phyloP scores from a whole-genome alignment of 371 early-diverging fungal genomes.

The Choanephora cucurbitarum region DNA sequence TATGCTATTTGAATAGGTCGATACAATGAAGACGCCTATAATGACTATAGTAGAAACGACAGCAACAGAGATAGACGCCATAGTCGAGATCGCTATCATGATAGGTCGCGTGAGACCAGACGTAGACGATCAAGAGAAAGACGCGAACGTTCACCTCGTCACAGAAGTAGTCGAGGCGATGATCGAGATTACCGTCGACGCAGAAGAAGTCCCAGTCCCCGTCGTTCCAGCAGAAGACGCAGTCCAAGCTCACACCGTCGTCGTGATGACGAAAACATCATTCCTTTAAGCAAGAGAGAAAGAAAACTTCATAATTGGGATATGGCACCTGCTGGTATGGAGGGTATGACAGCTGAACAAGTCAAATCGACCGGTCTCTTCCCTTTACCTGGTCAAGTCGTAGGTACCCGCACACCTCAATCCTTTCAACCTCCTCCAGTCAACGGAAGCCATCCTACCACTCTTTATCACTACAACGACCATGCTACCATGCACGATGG shows the following conservation, averaged over 20 bases:
- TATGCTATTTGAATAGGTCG: conserved; percentile 17
- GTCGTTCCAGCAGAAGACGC: conserved; percentile 50
- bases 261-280: conserved; percentile 54
- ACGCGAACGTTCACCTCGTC: conserved; percentile 38
- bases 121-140: conserved; percentile 43
- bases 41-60: conserved; percentile 25
- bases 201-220: conserved; percentile 39
- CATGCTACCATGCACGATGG: conserved; percentile 33
- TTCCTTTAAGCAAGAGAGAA: conserved; percentile 80
- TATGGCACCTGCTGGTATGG: conserved; percentile 90
- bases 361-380: conserved; percentile 93
- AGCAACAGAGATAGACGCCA: conserved; percentile 35
- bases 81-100: conserved; percentile 50
- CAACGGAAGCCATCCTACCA: not conserved
- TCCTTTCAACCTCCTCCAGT: conserved; percentile 51
- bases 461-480: not conserved
- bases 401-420: conserved; percentile 63
- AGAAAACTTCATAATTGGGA: conserved; percentile 93
- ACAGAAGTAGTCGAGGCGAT: conserved; percentile 27
- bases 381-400: conserved; percentile 88
- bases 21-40: conserved; percentile 18
- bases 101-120: conserved; percentile 45
- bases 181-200: conserved; percentile 46
- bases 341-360: conserved; percentile 84
- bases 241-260: conserved; percentile 38